Conservation (phyloP, 108 stramenopile species). For the Fistulifera pelliculosa region DNA sequence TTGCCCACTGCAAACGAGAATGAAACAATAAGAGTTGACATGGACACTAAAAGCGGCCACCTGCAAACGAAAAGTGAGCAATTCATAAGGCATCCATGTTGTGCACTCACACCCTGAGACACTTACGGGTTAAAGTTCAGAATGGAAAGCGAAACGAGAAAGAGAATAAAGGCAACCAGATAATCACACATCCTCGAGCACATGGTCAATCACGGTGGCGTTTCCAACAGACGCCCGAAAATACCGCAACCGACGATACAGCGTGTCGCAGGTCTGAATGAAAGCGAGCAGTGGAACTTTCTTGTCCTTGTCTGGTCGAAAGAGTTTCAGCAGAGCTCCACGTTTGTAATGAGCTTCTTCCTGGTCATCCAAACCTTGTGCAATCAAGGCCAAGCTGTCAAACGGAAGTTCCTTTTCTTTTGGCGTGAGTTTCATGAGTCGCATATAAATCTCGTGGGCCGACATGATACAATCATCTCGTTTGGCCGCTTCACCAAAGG, state of each 20-base stretch:
- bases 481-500: constrained; percentile 58
- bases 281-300: constrained; percentile 48
- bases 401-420: constrained; percentile 25
- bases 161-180: constrained; percentile 46
- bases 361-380: constrained; percentile 27
- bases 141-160: constrained; percentile 34
- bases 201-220: constrained; percentile 60
- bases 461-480: constrained; percentile 59
- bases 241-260: constrained; percentile 51
- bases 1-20: constrained; percentile 71
- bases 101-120: too few relatives aligned
- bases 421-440: constrained; percentile 29
- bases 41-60: constrained; percentile 13
- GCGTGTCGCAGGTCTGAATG: constrained; percentile 38
- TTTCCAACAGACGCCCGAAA: constrained; percentile 48
- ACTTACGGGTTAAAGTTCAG: constrained; percentile 62
- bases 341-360: constrained; percentile 32
- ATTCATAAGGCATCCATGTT: too few relatives aligned
- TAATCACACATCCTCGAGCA: constrained; percentile 57
- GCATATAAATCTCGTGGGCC: constrained; percentile 41
- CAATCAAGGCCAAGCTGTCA: constrained; percentile 36
- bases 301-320: constrained; percentile 34
- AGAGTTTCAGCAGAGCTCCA: constrained; percentile 31
- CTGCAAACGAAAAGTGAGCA: neutral
- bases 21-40: constrained; percentile 57